phyloP scores from a whole-genome alignment of 768 basidiomycete species.

The Vishniacozyma victoriae region DNA sequence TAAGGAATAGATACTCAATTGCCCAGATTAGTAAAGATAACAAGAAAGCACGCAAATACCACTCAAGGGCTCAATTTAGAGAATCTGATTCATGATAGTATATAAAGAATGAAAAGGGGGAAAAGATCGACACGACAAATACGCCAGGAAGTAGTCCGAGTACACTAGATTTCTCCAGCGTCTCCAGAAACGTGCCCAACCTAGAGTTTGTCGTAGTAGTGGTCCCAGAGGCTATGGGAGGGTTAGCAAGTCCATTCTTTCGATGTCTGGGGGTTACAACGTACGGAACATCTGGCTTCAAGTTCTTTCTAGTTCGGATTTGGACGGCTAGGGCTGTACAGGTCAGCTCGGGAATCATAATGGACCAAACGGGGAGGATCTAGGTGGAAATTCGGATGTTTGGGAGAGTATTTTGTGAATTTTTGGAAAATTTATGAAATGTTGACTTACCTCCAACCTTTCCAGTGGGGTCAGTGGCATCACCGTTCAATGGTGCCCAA shows the following conservation, averaged over 20 bases:
- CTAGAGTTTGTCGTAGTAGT: slow-evolving; percentile 26
- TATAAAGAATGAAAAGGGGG: neutral
- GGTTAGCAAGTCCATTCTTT: neutral
- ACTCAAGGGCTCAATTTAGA: neutral
- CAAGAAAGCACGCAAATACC: neutral
- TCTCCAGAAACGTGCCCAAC: neutral
- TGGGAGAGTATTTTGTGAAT: too few relatives aligned
- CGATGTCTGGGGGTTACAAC: neutral
- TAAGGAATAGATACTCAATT: neutral
- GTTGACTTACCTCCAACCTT: slow-evolving; percentile 59
- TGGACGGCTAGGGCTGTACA: slow-evolving; percentile 66
- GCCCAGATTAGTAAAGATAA: neutral
- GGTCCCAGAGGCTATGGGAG: slow-evolving; percentile 5
- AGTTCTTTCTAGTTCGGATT: slow-evolving; percentile 85
- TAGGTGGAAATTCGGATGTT: too few relatives aligned
- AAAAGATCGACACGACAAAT: neutral
- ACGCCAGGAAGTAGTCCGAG: neutral
- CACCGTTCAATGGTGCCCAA: slow-evolving; percentile 44
- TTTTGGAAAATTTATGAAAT: too few relatives aligned
- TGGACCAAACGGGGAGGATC: too few relatives aligned
- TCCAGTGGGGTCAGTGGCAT: slow-evolving; percentile 80
- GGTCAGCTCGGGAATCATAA: too few relatives aligned
- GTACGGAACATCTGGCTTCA: slow-evolving; percentile 34
- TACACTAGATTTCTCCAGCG: neutral
- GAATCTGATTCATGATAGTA: neutral